phyloP scores from a whole-genome alignment of 768 basidiomycete genomes.

The Coprinopsis sp. region DNA sequence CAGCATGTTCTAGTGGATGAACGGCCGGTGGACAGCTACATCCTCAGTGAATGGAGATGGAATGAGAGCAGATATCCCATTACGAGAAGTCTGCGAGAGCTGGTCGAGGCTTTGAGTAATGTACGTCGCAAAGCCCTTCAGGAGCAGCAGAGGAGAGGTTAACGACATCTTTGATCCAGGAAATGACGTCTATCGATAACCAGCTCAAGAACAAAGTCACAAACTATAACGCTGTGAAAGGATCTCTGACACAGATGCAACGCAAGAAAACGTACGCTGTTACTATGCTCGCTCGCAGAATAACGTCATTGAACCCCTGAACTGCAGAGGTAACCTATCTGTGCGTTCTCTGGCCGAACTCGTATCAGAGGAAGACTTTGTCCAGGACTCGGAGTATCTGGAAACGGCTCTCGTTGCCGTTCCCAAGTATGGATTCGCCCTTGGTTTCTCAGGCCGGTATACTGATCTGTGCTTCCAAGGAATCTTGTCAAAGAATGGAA shows the following conservation, averaged over 20 bases:
- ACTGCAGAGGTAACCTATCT: slow-evolving; percentile 85
- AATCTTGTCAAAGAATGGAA: slow-evolving; percentile 82
- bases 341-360: slow-evolving; percentile 82
- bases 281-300: neutral
- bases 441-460: slow-evolving; percentile 14
- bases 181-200: slow-evolving; percentile 92
- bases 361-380: slow-evolving; percentile 75
- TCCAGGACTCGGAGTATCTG: slow-evolving; percentile 88
- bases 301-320: neutral
- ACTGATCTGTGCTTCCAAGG: slow-evolving; percentile 44
- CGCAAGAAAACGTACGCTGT: slow-evolving; percentile 78
- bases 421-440: slow-evolving; percentile 63
- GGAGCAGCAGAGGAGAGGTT: too few species aligned
- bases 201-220: slow-evolving; percentile 89
- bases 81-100: slow-evolving; percentile 76
- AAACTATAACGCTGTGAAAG: slow-evolving; percentile 92
- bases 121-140: slow-evolving; percentile 37
- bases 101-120: slow-evolving; percentile 82
- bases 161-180: slow-evolving; percentile 48
- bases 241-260: slow-evolving; percentile 85
- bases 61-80: slow-evolving; percentile 87
- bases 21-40: slow-evolving; percentile 69
- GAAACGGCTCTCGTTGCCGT: slow-evolving; percentile 92
- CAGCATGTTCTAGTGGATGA: slow-evolving; percentile 83
- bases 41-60: slow-evolving; percentile 87